Evolutionary conservation across 345 rosid genomes (phyloP).

Genomic region (Trapa bicornis): DNA sequence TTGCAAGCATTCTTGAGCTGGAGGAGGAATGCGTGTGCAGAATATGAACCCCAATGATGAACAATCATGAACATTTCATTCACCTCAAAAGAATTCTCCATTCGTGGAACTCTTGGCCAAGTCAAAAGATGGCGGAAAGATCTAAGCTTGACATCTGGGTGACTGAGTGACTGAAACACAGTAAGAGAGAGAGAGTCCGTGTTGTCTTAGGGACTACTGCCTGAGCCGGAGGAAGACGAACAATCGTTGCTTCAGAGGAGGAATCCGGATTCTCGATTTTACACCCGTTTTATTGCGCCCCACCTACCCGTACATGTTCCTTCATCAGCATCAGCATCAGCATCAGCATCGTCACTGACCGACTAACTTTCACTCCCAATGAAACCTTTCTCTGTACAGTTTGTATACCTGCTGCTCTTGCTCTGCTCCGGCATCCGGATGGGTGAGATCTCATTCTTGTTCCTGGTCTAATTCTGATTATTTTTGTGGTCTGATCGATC

Average conservation of each 20-base stretch:
- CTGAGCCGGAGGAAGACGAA: constrained; percentile 8
- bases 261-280: not conserved
- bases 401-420: constrained; percentile 24
- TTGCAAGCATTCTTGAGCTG: too few species aligned
- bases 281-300: constrained; percentile 5
- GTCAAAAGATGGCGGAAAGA: constrained; percentile 4
- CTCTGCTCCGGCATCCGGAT: constrained; percentile 24
- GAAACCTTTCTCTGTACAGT: constrained; percentile 22
- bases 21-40: too few species aligned
- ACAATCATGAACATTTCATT: not conserved
- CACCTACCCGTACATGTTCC: constrained; percentile 4
- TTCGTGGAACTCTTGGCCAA: not conserved
- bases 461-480: not conserved
- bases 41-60: not conserved
- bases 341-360: constrained; percentile 1
- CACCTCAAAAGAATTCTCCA: not conserved
- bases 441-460: constrained; percentile 34
- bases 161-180: not conserved
- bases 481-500: too few species aligned
- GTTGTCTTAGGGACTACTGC: constrained; percentile 25
- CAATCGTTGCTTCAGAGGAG: constrained; percentile 12
- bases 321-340: not conserved
- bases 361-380: constrained; percentile 16
- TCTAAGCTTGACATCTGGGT: not conserved
- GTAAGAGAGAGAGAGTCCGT: constrained; percentile 8